Conservation (phyloP, 2,329 filamentous ascomycete genomes). For the Aspergillus japonicus region DNA sequence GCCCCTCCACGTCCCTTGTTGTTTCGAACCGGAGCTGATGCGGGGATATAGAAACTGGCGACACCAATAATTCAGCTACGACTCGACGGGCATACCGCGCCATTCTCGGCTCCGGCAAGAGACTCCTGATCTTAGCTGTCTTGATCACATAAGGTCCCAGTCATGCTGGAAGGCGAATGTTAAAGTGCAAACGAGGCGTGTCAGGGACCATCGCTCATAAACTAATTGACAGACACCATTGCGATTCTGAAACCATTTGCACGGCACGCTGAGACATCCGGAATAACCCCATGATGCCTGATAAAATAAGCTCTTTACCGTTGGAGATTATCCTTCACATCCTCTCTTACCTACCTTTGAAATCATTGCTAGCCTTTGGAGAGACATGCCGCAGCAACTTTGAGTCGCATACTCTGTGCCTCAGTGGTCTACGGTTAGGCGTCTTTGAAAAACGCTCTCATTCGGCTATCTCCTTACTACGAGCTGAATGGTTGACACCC, state of each 20-base stretch:
- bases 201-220: not conserved
- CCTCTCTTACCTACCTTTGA: constrained; percentile 30
- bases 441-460: constrained; percentile 35
- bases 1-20: not conserved
- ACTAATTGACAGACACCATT: not conserved
- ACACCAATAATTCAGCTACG: not conserved
- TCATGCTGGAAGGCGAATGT: not conserved
- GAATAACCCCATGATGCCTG: constrained; percentile 13
- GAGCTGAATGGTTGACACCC: constrained; percentile 24
- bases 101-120: not conserved
- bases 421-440: constrained; percentile 32
- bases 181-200: no score
- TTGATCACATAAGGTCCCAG: not conserved
- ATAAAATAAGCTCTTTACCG: constrained; percentile 27
- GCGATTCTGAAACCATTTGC: not conserved
- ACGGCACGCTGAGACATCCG: not conserved
- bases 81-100: not conserved
- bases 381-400: constrained; percentile 30
- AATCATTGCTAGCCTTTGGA: constrained; percentile 32
- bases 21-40: not conserved
- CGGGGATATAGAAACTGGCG: not conserved
- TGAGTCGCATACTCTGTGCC: constrained; percentile 27
- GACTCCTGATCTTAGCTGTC: no score
- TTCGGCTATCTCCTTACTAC: constrained; percentile 32
- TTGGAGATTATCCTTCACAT: constrained; percentile 34